Evolutionary conservation across 2,329 filamentous ascomycete species (phyloP), one percentile per base, ranked within the genome.

Genomic region (Aspergillus sp.): DNA sequence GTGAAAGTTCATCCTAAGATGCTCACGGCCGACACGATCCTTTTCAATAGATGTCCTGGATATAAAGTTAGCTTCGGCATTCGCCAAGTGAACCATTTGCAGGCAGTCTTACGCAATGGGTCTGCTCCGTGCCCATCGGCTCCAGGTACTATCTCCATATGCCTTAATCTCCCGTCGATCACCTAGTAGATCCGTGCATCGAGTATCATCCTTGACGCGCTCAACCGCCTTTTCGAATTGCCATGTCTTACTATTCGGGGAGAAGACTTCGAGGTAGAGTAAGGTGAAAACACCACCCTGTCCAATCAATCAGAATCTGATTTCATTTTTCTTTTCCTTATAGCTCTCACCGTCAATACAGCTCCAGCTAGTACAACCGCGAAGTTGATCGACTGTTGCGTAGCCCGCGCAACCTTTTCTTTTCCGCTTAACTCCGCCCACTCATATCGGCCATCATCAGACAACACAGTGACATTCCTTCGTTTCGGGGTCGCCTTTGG

Each of bases 301-400:
- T 13, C 36, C 19, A 10, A 3, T 27, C 34, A 12, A 38, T 35
- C 11, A 34, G 12, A 27, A 36, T 7, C 34, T 30, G 27, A 5
- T 27, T 19, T 12, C 36, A 2, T 26, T n/a, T 31, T 26, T 11
- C 2, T 13, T n/a, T 38, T 35, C 11, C 13, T 36, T 33, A 19
- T 28, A n/a, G 9, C 29, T 27, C 76, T 49, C 74, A 89, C 87
- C 31, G 90, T 95, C 55, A 91, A 73, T 30, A 82, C 77, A 8
- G 90, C 69, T 27, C 91, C 91, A 6, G 84, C 73, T 1, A 89
- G 54, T 7, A 96, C 81, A 49, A 96, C 68, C 52, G 85, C 77
- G 52, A 95, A 82, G 67, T 97, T 96, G 72, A 95, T 85, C 11
- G 85, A 86, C 67, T 96, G 91, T 67, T 96, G 90, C 1, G 88